Evolutionary conservation across 805 yeast species (phyloP).

Genomic region (Zygosaccharomyces siamensis): DNA sequence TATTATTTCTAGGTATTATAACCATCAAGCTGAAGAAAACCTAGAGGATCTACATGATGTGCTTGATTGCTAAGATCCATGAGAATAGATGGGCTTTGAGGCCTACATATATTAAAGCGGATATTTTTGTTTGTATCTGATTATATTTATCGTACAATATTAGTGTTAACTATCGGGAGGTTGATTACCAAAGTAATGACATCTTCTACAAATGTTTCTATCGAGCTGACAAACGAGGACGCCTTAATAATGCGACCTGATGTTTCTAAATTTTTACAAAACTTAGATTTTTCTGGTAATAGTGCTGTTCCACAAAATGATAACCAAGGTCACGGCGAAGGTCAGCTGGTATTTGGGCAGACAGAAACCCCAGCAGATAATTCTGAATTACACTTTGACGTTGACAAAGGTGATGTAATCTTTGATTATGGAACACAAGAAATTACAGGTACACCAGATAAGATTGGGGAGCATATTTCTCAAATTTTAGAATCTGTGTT

Average conservation of each 20-base stretch:
- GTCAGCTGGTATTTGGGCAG: neutral
- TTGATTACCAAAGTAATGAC: neutral
- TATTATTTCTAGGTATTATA: neutral
- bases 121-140: neutral
- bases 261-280: neutral
- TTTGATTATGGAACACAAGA: constrained; percentile 32
- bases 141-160: neutral
- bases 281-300: neutral
- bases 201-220: constrained; percentile 5
- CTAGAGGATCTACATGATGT: neutral
- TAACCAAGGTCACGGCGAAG: constrained; percentile 7
- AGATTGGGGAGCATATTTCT: constrained; percentile 27
- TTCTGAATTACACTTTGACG: constrained; percentile 26
- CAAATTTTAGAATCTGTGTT: constrained; percentile 31
- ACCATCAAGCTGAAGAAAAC: neutral
- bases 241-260: neutral
- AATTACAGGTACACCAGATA: constrained; percentile 24
- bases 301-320: neutral
- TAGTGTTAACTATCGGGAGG: neutral
- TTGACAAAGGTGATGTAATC: constrained; percentile 29
- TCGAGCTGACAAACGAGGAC: constrained; percentile 8
- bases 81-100: neutral
- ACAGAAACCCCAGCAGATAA: constrained; percentile 14
- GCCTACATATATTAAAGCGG: neutral
- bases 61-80: neutral